Conservation (phyloP, 2,329 filamentous ascomycete species). For the Pyricularia grisea region DNA sequence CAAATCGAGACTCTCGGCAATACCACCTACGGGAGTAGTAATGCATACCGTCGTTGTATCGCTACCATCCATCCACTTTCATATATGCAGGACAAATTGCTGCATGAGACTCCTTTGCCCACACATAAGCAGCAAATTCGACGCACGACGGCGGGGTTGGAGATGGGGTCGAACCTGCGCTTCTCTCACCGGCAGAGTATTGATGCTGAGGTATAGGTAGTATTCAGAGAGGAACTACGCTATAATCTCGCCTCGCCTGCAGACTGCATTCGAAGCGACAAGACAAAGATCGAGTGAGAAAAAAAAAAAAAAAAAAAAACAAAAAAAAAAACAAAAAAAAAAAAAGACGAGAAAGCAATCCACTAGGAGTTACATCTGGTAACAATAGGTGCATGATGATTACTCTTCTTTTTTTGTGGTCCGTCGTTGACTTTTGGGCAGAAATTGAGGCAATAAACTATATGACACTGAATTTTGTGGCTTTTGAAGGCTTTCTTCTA, state of each 20-base stretch:
- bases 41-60: background rate
- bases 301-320: background rate
- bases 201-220: background rate
- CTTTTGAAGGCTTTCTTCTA: background rate
- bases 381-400: background rate
- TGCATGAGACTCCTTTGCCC: background rate
- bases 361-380: too few relatives aligned
- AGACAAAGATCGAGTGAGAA: too few relatives aligned
- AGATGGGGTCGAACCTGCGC: background rate
- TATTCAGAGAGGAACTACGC: background rate
- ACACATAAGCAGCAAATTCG: background rate
- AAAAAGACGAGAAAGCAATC: too few relatives aligned
- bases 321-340: too few relatives aligned
- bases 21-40: background rate
- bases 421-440: background rate
- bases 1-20: background rate
- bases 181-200: background rate
- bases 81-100: background rate
- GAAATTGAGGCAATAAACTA: background rate
- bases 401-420: background rate
- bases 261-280: background rate
- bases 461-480: background rate
- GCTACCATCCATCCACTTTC: background rate
- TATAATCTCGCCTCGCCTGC: background rate
- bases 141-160: background rate